Evolutionary conservation across 441 rosid species (phyloP), one percentile per base, ranked within the genome.

Genomic region (Pelargonium fulgidum): DNA sequence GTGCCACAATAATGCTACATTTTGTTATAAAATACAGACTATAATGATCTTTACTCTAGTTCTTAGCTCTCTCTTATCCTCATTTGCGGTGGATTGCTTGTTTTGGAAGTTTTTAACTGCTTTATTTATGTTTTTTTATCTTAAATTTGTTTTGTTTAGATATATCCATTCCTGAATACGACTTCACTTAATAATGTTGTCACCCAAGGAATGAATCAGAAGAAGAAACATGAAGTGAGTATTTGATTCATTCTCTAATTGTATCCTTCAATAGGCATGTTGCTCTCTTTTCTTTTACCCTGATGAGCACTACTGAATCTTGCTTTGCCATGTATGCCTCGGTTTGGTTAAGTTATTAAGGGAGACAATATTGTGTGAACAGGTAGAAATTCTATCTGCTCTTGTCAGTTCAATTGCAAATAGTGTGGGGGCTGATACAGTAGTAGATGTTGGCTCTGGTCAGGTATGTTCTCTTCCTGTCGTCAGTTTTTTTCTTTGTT

Each of bases 401-500:
- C 76, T 87, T 79, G 87, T 85, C 52, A 85, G 80, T 80, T 87
- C 86, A 61, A 67, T 85, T 72, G 83, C 81, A 61, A 82, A 80
- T 45, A 81, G 75, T 26, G 83, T 86, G 75, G 73, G 82, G 65
- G 87, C 87, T 75, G 75, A 82, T 73, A 81, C 86, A 11, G 75
- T 92, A 54, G 81, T 92, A 61, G 98, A 92, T 76, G 92, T 92
- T 1, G 98, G 98, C 72, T 85, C 97, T 73, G 98, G 97, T 75
- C 97, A 89, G 92, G 98, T 90, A 73, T 67, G 65, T n/a, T 58
- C 41, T 62, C 68, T 54, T 73, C 64, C 22, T 2, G 33, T 59
- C 8, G 11, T 59, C 64, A 2, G 36, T 14, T 44, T 10, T n/a
- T 56, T 71, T 59, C 58, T 52, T 29, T 73, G 9, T 64, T 67